Conservation (phyloP, 2,329 filamentous ascomycete genomes). For the Alternaria sp. region DNA sequence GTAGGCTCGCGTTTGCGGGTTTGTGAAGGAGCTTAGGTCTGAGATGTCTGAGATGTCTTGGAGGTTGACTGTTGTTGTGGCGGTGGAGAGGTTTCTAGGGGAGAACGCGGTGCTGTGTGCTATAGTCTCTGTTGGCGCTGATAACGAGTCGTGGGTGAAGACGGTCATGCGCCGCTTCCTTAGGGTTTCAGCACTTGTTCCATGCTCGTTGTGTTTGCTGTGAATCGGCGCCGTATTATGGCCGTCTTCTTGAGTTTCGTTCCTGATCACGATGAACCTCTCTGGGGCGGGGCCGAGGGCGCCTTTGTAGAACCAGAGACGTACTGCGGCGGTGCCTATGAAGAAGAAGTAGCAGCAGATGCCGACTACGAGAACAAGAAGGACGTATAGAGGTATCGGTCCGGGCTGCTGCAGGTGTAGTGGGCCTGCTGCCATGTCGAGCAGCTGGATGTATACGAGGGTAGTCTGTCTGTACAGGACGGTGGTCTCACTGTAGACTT, state of each 20-base stretch:
- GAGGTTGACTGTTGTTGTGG: constrained; percentile 10
- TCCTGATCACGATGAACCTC: constrained; percentile 27
- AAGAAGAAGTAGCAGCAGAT: constrained; percentile 29
- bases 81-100: neutral
- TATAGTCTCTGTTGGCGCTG: neutral
- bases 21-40: constrained; percentile 1
- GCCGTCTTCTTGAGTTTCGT: neutral
- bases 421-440: neutral
- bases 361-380: constrained; percentile 21
- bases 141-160: neutral
- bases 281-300: constrained; percentile 24
- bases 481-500: neutral
- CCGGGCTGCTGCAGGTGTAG: neutral
- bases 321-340: constrained; percentile 23
- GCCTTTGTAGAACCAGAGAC: constrained; percentile 37
- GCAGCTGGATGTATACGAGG: neutral
- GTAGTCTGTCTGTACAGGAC: neutral
- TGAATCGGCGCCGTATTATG: neutral
- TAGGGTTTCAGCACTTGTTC: neutral
- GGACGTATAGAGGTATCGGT: constrained; percentile 16
- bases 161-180: neutral
- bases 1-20: constrained; percentile 13
- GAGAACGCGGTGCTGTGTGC: neutral
- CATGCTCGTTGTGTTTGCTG: neutral
- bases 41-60: constrained; percentile 11